Evolutionary conservation across 768 basidiomycete species (phyloP).

Genomic region (Suillus americanus): DNA sequence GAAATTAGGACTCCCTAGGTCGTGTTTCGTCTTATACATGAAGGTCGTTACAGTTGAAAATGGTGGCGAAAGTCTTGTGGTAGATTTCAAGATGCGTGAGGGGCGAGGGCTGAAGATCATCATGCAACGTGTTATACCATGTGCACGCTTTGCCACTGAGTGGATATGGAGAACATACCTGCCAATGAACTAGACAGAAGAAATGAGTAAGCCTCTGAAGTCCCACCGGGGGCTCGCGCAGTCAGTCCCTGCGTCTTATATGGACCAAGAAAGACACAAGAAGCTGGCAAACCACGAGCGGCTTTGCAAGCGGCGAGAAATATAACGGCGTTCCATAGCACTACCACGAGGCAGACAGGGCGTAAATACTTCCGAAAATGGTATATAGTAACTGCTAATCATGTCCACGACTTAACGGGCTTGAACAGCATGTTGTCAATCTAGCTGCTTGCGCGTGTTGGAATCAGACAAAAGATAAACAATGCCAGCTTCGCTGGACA

Average conservation of each 20-base stretch:
- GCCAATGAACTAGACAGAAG: slow-evolving; percentile 11
- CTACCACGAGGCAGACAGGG: slow-evolving; percentile 1
- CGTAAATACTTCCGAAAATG: slow-evolving; percentile 1
- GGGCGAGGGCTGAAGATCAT: slow-evolving; percentile 11
- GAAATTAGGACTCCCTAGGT: slow-evolving; percentile 4
- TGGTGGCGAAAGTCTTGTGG: slow-evolving; percentile 22
- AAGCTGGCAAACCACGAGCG: slow-evolving; percentile 6
- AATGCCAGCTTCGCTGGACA: background rate
- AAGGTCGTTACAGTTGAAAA: slow-evolving; percentile 7
- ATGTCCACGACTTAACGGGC: background rate
- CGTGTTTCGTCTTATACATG: slow-evolving; percentile 2
- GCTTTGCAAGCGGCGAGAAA: background rate
- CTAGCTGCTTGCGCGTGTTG: slow-evolving; percentile 3
- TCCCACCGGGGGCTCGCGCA: slow-evolving; percentile 27
- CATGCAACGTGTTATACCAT: slow-evolving; percentile 2
- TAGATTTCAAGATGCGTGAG: slow-evolving; percentile 11
- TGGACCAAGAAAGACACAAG: slow-evolving; percentile 14
- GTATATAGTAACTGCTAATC: background rate
- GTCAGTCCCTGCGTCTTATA: slow-evolving; percentile 21
- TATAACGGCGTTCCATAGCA: background rate
- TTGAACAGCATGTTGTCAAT: background rate
- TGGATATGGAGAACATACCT: slow-evolving; percentile 14
- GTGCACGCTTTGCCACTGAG: background rate
- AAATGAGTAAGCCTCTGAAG: slow-evolving; percentile 13
- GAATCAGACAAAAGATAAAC: slow-evolving; percentile 1